Evolutionary conservation across 2,329 filamentous ascomycete species (phyloP).

Genomic region (Rhinocladiella similis): DNA sequence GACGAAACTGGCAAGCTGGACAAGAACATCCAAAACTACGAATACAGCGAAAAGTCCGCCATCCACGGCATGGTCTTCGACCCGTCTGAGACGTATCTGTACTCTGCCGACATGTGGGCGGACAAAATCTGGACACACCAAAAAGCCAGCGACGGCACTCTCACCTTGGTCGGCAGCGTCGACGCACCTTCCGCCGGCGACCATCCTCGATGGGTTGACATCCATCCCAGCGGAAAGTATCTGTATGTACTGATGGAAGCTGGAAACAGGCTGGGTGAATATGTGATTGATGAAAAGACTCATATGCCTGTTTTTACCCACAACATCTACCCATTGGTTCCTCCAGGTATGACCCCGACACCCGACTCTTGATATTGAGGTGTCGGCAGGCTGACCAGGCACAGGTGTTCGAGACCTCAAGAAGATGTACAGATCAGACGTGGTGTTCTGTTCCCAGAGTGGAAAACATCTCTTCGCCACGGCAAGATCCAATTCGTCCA

Average conservation of each 20-base stretch:
- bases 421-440: constrained; percentile 79
- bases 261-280: constrained; percentile 81
- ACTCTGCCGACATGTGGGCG: constrained; percentile 50
- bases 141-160: constrained; percentile 62
- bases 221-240: constrained; percentile 75
- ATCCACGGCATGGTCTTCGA: constrained; percentile 53
- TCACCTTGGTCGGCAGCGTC: constrained; percentile 70
- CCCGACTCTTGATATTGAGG: constrained; percentile 19
- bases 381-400: neutral
- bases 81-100: constrained; percentile 45
- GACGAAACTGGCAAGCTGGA: constrained; percentile 42
- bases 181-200: constrained; percentile 70
- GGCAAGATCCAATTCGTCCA: constrained; percentile 73
- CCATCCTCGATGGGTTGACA: constrained; percentile 85
- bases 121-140: constrained; percentile 75
- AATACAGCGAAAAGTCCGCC: constrained; percentile 45
- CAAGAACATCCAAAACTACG: constrained; percentile 47
- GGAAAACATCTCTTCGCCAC: constrained; percentile 80
- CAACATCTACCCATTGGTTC: constrained; percentile 75
- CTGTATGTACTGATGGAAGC: constrained; percentile 87
- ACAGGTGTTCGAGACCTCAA: constrained; percentile 36
- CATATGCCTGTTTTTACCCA: constrained; percentile 77
- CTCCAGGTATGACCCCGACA: constrained; percentile 59
- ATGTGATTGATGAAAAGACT: constrained; percentile 72
- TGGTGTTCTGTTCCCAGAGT: constrained; percentile 70